A percentile compares a stretch with the other conserved stretches of the same genome.
Conservation (phyloP, 1,284 basidiomycete genomes). For the Sutorius eximius region DNA sequence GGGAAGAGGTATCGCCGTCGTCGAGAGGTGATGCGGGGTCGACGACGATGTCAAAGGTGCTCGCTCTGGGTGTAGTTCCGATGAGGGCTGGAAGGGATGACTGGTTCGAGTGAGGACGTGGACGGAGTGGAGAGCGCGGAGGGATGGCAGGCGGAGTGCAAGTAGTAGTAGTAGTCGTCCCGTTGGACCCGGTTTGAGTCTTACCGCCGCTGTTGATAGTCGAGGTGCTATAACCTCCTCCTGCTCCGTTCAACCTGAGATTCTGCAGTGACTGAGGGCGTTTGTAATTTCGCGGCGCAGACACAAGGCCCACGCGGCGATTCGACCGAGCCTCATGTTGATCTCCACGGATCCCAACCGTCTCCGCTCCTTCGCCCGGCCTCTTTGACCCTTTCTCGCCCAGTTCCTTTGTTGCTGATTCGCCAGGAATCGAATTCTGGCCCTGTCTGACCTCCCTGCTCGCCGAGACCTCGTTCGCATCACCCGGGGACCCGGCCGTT, state of each 20-base stretch:
- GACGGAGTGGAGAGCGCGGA: slow-evolving; percentile 33
- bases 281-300: slow-evolving; percentile 34
- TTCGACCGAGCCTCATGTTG: slow-evolving; percentile 32
- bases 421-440: slow-evolving; percentile 4
- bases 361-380: slow-evolving; percentile 23
- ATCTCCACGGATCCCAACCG: slow-evolving; percentile 13
- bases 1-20: slow-evolving; percentile 12
- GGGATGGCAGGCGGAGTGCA: slow-evolving; percentile 26
- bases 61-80: slow-evolving; percentile 14
- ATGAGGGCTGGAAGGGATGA: neutral
- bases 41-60: slow-evolving; percentile 3
- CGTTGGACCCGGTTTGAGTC: slow-evolving; percentile 6
- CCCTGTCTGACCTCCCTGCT: neutral
- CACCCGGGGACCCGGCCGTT: slow-evolving; percentile 23
- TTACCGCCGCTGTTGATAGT: slow-evolving; percentile 8
- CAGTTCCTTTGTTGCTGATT: slow-evolving; percentile 10
- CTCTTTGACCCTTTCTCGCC: neutral
- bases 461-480: slow-evolving; percentile 15
- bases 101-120: slow-evolving; percentile 4
- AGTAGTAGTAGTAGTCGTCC: slow-evolving; percentile 2
- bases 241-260: slow-evolving; percentile 23
- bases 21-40: neutral
- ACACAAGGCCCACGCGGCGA: slow-evolving; percentile 33
- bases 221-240: slow-evolving; percentile 13
- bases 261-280: slow-evolving; percentile 32